Conservation (phyloP, 306 rosid genomes). For the Ceratonia siliqua region DNA sequence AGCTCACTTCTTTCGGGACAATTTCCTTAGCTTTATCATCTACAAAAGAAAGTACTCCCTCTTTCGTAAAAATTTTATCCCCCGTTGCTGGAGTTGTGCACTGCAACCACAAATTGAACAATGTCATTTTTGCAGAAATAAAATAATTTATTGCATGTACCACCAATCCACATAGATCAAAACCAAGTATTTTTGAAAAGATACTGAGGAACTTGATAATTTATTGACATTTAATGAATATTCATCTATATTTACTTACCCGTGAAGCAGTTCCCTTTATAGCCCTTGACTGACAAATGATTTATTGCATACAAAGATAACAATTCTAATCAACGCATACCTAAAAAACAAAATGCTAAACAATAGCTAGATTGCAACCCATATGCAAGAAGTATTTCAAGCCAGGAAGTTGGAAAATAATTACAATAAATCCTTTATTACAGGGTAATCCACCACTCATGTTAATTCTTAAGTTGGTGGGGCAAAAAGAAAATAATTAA, state of each 20-base stretch:
- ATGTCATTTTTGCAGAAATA: not conserved
- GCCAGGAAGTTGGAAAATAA: not conserved
- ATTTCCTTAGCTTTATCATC: not conserved
- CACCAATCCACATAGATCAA: not conserved
- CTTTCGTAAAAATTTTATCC: not conserved
- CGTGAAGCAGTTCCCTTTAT: not conserved
- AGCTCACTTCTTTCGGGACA: not conserved
- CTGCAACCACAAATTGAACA: conserved; percentile 25
- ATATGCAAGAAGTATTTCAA: not conserved
- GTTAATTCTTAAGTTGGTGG: not conserved
- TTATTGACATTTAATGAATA: not conserved
- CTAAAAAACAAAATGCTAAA: not conserved
- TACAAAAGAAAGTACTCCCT: not conserved
- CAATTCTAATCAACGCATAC: not conserved
- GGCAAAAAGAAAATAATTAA: not conserved
- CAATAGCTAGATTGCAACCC: not conserved
- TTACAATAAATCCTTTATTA: conserved; percentile 4
- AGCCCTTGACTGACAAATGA: not conserved
- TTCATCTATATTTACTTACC: not conserved
- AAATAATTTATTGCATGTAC: not conserved
- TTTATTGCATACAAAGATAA: not conserved
- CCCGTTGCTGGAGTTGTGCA: not conserved
- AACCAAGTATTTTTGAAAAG: not conserved
- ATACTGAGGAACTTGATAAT: not conserved
- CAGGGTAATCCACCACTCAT: not conserved